phyloP scores from a whole-genome alignment of 139 green algal genomes.

The Volvox africanus region DNA sequence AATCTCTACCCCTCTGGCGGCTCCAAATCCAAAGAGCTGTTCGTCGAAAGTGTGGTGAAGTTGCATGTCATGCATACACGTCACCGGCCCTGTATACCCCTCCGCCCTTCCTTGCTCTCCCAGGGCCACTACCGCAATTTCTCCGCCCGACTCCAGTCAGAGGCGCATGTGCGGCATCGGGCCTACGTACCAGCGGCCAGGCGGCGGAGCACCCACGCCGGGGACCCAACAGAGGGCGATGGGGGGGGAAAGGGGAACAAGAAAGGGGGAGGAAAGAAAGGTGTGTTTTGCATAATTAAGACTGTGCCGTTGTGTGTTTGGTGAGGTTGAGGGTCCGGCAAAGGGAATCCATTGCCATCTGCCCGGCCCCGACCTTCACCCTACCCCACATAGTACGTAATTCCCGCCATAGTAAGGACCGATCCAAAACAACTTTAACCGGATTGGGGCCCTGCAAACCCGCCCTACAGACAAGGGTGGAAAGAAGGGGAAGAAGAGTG shows the following conservation, averaged over 20 bases:
- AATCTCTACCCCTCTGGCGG: no score
- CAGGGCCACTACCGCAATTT: conserved; percentile 16
- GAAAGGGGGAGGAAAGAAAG: conserved; percentile 10
- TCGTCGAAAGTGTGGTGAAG: no score
- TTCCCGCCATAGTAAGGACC: no score
- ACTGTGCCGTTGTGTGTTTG: no score
- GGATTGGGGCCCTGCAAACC: background rate
- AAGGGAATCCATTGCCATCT: no score
- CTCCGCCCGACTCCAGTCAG: background rate
- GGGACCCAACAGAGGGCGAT: background rate
- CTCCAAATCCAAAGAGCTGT: no score
- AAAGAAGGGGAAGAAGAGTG: background rate
- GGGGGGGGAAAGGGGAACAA: conserved; percentile 1
- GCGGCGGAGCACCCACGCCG: conserved; percentile 11
- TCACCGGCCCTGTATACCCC: no score
- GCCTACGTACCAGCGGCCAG: background rate
- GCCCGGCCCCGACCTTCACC: background rate
- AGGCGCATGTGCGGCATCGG: background rate
- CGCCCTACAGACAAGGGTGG: background rate
- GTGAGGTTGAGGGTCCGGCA: no score
- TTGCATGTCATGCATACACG: no score
- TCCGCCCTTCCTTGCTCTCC: background rate
- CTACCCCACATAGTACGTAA: background rate
- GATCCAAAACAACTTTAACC: no score
- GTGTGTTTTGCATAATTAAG: no score